These are phyloP conservation scores for Stromatinia cepivora DNA, from an alignment of 2,329 filamentous ascomycete species.

Conservation along the genomic window DNA sequence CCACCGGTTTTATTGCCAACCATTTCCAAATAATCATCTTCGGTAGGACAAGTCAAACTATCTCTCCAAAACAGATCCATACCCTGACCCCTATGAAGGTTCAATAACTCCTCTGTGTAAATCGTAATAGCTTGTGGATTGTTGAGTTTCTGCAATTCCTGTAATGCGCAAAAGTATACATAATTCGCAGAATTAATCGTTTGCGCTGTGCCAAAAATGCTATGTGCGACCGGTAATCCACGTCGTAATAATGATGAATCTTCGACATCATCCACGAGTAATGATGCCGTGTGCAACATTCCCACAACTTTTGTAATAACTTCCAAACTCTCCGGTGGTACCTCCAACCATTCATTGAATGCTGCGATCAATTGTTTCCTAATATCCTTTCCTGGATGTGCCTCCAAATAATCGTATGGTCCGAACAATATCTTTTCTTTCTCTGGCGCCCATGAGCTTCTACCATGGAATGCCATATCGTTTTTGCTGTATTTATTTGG, in stretches of 20 bases:
- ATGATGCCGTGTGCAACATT: constrained; percentile 82
- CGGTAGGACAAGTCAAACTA: constrained; percentile 77
- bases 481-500: constrained; percentile 36
- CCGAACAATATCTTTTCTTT: constrained; percentile 78
- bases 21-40: constrained; percentile 94
- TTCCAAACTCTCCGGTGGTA: constrained; percentile 67
- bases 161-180: constrained; percentile 78
- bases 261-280: constrained; percentile 86
- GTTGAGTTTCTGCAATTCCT: constrained; percentile 69
- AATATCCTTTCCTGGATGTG: constrained; percentile 82
- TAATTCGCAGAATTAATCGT: constrained; percentile 92
- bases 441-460: constrained; percentile 60
- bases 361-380: constrained; percentile 75
- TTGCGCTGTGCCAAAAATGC: constrained; percentile 81
- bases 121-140: constrained; percentile 68
- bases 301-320: constrained; percentile 78
- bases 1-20: constrained; percentile 89
- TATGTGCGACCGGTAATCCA: constrained; percentile 79
- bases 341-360: constrained; percentile 78
- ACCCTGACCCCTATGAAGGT: constrained; percentile 83
- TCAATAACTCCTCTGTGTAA: constrained; percentile 79
- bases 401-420: constrained; percentile 78
- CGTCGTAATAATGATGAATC: constrained; percentile 75
- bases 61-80: constrained; percentile 93
- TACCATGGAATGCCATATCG: constrained; percentile 39